Evolutionary conservation across 768 basidiomycete species (phyloP).

Genomic region (Hemileccinum impolitum): DNA sequence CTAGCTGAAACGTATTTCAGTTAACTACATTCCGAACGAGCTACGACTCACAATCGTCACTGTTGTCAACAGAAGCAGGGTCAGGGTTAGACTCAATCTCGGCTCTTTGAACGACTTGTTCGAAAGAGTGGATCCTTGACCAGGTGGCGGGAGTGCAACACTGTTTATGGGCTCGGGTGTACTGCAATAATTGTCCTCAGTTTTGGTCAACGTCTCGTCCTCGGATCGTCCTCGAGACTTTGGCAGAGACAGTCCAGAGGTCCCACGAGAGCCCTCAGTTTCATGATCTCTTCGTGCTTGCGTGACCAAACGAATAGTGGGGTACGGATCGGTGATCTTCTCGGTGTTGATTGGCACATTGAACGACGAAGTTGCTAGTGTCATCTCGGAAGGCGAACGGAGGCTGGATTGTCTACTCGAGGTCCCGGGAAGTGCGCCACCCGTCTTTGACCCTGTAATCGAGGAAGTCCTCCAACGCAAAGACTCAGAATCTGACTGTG

Average conservation of each 20-base stretch:
- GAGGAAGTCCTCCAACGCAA: conserved; percentile 15
- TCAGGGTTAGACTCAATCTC: conserved; percentile 56
- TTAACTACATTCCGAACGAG: neutral
- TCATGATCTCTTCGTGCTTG: conserved; percentile 5
- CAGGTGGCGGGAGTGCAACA: conserved; percentile 13
- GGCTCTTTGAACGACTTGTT: conserved; percentile 43
- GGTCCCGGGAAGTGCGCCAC: conserved; percentile 2
- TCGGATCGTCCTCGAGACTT: conserved; percentile 12
- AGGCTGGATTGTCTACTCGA: conserved; percentile 10
- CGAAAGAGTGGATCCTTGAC: conserved; percentile 14
- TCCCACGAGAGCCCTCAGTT: neutral
- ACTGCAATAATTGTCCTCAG: neutral
- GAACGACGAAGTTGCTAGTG: conserved; percentile 15
- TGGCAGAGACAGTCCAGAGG: conserved; percentile 7
- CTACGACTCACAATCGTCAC: conserved; percentile 58
- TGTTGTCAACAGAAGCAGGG: conserved; percentile 47
- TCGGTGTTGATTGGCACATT: conserved; percentile 5
- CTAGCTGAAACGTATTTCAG: conserved; percentile 35
- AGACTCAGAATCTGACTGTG: conserved; percentile 20
- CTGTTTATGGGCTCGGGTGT: conserved; percentile 12
- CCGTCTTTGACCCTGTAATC: conserved; percentile 9
- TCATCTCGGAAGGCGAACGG: conserved; percentile 27
- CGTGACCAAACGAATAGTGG: conserved; percentile 27
- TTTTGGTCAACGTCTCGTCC: conserved; percentile 9
- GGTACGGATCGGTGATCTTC: conserved; percentile 7